phyloP scores from a whole-genome alignment of 164 flowering plant genomes.

The Nelumbo lutea region DNA sequence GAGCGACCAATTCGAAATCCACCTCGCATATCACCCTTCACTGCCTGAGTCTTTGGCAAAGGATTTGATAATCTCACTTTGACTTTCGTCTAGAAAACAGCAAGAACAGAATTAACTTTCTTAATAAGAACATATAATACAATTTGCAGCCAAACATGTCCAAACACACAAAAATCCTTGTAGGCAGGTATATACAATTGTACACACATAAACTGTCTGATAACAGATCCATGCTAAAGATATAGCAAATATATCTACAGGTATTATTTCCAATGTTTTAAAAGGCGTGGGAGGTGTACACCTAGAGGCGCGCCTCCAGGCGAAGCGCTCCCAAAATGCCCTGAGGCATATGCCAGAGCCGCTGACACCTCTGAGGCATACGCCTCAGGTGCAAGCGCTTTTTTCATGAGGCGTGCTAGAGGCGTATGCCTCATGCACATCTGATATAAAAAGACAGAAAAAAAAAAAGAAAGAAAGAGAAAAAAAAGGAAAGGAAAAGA shows the following conservation, averaged over 20 bases:
- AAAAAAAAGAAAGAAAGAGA: not conserved
- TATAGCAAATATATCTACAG: not conserved
- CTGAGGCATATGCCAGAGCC: not conserved
- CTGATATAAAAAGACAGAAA: no score
- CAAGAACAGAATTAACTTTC: constrained; percentile 3
- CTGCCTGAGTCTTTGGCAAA: constrained; percentile 73
- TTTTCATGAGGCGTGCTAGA: not conserved
- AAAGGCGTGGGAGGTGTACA: no score
- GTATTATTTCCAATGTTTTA: no score
- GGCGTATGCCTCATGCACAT: no score
- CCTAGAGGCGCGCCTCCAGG: no score
- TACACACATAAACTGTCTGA: no score
- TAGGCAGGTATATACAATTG: no score
- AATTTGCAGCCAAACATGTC: not conserved
- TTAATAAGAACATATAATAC: constrained; percentile 6
- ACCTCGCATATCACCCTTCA: constrained; percentile 78
- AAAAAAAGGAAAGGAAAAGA: not conserved
- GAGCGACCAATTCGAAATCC: constrained; percentile 65
- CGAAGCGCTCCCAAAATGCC: no score
- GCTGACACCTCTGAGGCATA: no score
- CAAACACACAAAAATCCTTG: not conserved
- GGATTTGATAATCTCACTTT: constrained; percentile 80
- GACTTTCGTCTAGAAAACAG: constrained; percentile 43
- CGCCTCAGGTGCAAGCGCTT: no score
- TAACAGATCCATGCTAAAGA: not conserved